phyloP scores from a whole-genome alignment of 2,329 filamentous ascomycete species.

The Cordyceps javanica region DNA sequence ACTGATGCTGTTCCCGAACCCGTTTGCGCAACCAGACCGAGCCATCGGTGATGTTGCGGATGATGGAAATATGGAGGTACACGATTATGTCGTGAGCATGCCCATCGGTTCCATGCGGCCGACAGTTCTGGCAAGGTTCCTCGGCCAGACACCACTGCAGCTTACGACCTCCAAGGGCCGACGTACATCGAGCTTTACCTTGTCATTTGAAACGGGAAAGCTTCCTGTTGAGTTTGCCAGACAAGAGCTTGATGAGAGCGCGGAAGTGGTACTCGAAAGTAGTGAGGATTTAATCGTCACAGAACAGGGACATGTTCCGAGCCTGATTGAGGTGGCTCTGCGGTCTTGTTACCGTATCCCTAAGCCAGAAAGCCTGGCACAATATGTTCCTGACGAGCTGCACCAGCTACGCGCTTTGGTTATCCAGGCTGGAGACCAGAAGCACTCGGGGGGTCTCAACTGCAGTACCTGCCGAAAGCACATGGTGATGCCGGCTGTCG shows the following conservation, averaged over 20 bases:
- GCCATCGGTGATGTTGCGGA: conserved; percentile 10
- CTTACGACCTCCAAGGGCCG: conserved; percentile 10
- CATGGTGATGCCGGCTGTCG: conserved; percentile 44
- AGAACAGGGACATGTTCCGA: conserved; percentile 34
- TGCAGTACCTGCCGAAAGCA: conserved; percentile 47
- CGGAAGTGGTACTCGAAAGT: conserved; percentile 9
- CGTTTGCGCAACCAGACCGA: conserved; percentile 43
- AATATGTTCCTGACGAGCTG: conserved; percentile 37
- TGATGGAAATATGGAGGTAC: conserved; percentile 11
- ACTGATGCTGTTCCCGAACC: conserved; percentile 57
- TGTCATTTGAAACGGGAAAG: neutral
- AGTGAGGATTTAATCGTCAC: conserved; percentile 1
- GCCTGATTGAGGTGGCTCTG: conserved; percentile 46
- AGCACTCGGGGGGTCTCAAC: conserved; percentile 40
- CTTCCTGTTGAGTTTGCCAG: conserved; percentile 17
- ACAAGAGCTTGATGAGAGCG: neutral
- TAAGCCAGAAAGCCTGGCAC: conserved; percentile 36
- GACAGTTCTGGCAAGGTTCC: conserved; percentile 9
- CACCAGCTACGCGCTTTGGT: conserved; percentile 35
- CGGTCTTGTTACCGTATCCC: conserved; percentile 38
- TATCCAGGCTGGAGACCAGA: conserved; percentile 32
- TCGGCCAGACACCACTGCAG: conserved; percentile 4
- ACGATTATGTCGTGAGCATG: conserved; percentile 9
- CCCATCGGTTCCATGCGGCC: neutral
- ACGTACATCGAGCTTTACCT: neutral